Evolutionary conservation across 2,329 filamentous ascomycete genomes (phyloP), one percentile per base, ranked within the genome.

Genomic region (Paecilomyces niveus): DNA sequence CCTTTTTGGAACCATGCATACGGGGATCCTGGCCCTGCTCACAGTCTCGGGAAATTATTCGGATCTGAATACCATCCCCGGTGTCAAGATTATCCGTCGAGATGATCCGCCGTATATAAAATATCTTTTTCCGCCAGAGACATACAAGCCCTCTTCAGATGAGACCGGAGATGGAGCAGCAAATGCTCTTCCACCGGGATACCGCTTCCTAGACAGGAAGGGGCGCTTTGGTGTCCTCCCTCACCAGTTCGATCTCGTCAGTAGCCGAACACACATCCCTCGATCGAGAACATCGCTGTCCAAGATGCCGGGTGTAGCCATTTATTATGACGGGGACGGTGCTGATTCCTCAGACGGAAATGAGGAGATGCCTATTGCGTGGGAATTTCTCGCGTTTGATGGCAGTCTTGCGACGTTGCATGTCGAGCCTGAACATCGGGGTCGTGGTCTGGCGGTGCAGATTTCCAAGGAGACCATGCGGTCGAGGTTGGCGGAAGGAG

Each of bases 391-490:
- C 3, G 68, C 70, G 3, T 59, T 69, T 21, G 76, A 78, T 59
- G 74, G 70, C 2, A 68, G 69, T 10, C 54, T 78, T 13, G 67
- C 71, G 10, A 72, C 71, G 29, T 57, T 78, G 50, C 72, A 77
- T 63, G 75, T 76, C 33, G 75, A 78, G 57, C 69, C 69, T n/a
- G 73, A 70, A 55, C 70, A 77, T 67, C 72, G 76, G 0, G 70
- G 75, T 0, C 66, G 63, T 6, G 72, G 74, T 1, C 62, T 78
- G 11, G 76, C 74, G 3, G 60, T 65, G 39, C 26, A 56, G 3
- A 61, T 78, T 54, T 69, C 66, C 0, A 67, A 61, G 22, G 72
- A 73, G 59, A 60, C 72, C 2, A 72, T 77, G 68, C 61, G 65
- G 24, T 60, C 60, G 8, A 70, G 67, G 0, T 67, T 73, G 62